Conservation (phyloP, 2,329 filamentous ascomycete species). For the Monilinia aucupariae region DNA sequence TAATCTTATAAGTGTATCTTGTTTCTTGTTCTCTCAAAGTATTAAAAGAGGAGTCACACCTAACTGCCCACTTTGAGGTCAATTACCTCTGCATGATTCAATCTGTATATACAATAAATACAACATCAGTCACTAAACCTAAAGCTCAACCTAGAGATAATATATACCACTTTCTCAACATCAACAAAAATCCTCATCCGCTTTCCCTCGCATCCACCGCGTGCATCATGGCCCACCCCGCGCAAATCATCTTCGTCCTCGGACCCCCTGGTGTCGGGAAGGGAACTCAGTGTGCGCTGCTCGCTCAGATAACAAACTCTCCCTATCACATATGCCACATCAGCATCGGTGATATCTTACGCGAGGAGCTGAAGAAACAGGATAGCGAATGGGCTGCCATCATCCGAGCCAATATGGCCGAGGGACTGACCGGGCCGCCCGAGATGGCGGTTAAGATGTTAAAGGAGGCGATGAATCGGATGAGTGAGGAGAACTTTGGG, state of each 20-base stretch:
- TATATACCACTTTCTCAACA: too few species aligned
- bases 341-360: constrained; percentile 2
- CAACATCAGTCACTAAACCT: too few species aligned
- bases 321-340: background rate
- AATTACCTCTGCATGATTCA: too few species aligned
- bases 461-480: background rate
- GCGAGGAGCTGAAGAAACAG: background rate
- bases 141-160: too few species aligned
- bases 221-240: background rate
- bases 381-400: background rate
- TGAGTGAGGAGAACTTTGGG: too few species aligned
- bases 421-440: background rate
- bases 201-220: background rate
- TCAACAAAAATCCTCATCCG: background rate
- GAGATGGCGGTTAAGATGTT: constrained; percentile 4
- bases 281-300: constrained; percentile 2
- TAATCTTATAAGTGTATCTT: too few species aligned
- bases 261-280: constrained; percentile 2
- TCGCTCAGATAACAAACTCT: background rate
- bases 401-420: constrained; percentile 9
- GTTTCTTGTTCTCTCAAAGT: too few species aligned
- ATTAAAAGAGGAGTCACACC: too few species aligned
- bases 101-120: too few species aligned
- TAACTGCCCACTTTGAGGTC: too few species aligned
- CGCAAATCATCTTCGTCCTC: background rate